Conservation (phyloP, 306 rosid genomes). For the Cyclanthera cordifolia region DNA sequence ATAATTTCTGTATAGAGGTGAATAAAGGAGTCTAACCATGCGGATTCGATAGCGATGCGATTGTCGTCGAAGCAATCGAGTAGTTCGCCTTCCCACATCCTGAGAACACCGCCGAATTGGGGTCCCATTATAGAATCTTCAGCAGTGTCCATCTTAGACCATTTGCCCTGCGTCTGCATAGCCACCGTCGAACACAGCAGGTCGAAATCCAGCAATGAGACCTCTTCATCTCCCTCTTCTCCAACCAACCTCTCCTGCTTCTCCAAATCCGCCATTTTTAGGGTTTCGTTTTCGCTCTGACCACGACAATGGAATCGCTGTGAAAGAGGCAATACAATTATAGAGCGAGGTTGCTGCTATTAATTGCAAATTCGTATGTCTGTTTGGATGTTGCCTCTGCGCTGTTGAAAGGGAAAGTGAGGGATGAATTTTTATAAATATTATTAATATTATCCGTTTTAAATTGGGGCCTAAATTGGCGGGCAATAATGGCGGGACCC, state of each 20-base stretch:
- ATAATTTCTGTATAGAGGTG: not conserved
- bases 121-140: conserved; percentile 22
- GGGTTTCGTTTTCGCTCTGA: too few relatives aligned
- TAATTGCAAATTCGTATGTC: not conserved
- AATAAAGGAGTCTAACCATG: conserved; percentile 36
- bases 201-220: conserved; percentile 65
- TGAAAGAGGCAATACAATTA: too few relatives aligned
- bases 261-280: conserved; percentile 75
- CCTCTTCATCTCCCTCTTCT: conserved; percentile 35
- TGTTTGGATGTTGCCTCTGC: not conserved
- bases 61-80: conserved; percentile 76
- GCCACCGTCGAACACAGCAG: conserved; percentile 76
- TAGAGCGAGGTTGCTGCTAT: not conserved
- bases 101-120: conserved; percentile 59
- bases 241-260: conserved; percentile 35
- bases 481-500: conserved; percentile 6
- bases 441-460: conserved; percentile 3
- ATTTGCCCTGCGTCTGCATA: conserved; percentile 41
- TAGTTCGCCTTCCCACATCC: conserved; percentile 99
- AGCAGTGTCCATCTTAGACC: conserved; percentile 41
- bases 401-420: not conserved
- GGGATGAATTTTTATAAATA: too few relatives aligned
- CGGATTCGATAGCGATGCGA: conserved; percentile 62
- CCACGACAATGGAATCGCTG: too few relatives aligned
- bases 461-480: conserved; percentile 13